Evolutionary conservation across 306 rosid genomes (phyloP).

Genomic region (Citrullus amarus): DNA sequence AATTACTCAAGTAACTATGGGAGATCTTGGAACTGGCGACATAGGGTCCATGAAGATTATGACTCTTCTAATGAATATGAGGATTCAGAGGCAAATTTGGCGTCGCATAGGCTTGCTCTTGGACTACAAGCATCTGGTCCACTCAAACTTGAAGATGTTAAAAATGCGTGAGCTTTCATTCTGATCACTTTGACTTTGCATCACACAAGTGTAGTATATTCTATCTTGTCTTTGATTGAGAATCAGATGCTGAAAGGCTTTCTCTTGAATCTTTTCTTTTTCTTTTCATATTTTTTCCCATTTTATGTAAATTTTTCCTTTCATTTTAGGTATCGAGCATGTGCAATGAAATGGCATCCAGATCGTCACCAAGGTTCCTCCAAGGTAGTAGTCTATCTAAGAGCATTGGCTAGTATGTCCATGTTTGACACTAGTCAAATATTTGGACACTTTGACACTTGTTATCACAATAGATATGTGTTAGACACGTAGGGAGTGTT

Average conservation of each 20-base stretch:
- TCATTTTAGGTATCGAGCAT: conserved; percentile 47
- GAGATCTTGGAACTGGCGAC: conserved; percentile 46
- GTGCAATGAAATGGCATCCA: conserved; percentile 92
- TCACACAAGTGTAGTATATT: not conserved
- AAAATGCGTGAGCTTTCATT: conserved; percentile 58
- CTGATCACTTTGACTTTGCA: not conserved
- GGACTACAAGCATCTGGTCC: conserved; percentile 71
- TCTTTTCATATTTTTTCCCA: not conserved
- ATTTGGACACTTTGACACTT: too few species aligned
- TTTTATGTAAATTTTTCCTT: not conserved
- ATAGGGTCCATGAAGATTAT: conserved; percentile 24
- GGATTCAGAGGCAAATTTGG: conserved; percentile 19
- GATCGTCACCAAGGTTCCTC: conserved; percentile 86
- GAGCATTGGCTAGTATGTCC: too few species aligned
- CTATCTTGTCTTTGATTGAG: not conserved
- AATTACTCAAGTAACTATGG: conserved; percentile 24
- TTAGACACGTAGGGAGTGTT: too few species aligned
- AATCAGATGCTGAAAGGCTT: not conserved
- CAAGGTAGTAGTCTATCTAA: conserved; percentile 30
- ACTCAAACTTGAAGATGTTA: conserved; percentile 61
- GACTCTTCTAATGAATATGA: conserved; percentile 35
- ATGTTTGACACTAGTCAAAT: too few species aligned
- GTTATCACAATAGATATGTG: too few species aligned
- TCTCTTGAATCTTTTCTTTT: not conserved
- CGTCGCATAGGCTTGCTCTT: conserved; percentile 56